These are phyloP conservation scores for Russula abietina DNA, from an alignment of 768 basidiomycete species.

Conservation along the genomic window DNA sequence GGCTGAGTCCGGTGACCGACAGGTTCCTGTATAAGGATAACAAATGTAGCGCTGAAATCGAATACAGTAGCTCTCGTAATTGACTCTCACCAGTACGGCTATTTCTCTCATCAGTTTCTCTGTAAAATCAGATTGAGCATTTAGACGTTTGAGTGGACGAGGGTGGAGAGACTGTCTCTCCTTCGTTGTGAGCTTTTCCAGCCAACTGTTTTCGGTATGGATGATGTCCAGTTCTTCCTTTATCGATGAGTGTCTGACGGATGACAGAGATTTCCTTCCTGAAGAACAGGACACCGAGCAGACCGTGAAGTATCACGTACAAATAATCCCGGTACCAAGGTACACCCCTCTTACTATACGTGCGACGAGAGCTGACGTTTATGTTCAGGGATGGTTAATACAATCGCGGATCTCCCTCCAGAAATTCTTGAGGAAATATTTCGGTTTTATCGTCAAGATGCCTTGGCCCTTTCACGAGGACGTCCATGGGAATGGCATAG, in stretches of 20 bases:
- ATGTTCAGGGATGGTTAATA: neutral
- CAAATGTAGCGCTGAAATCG: neutral
- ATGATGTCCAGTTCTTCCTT: neutral
- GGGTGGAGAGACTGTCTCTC: neutral
- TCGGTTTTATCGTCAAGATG: neutral
- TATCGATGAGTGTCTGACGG: neutral
- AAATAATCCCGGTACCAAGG: neutral
- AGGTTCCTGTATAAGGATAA: neutral
- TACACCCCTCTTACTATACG: neutral
- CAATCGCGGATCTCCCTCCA: neutral
- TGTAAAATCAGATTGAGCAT: neutral
- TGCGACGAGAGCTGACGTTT: neutral
- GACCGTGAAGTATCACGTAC: neutral
- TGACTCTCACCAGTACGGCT: neutral
- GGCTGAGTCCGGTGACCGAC: neutral
- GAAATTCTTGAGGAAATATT: neutral
- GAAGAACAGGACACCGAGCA: neutral
- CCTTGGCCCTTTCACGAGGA: neutral
- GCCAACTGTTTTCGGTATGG: neutral
- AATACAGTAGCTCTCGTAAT: neutral
- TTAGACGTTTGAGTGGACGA: neutral
- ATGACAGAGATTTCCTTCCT: neutral
- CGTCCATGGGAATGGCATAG: constrained; percentile 10
- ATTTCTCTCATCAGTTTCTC: neutral
- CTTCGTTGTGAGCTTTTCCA: too few relatives aligned